Evolutionary conservation across 192 early-diverging fungal genomes (phyloP).

Genomic region (Chytriomyces sp.): DNA sequence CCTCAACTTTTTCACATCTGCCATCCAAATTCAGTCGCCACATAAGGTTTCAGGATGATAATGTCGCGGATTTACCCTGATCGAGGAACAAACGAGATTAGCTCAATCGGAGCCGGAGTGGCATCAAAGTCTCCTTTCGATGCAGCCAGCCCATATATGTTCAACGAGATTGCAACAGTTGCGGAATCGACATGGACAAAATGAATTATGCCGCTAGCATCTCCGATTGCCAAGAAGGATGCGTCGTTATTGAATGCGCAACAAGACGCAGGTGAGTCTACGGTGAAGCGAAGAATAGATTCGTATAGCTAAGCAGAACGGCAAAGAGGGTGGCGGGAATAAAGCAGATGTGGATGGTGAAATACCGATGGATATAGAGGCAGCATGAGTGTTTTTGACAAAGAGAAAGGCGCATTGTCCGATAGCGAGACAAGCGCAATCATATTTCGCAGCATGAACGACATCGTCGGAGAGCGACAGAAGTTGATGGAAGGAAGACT

Average conservation of each 20-base stretch:
- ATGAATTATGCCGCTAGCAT: slow-evolving; percentile 37
- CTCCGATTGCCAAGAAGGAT: slow-evolving; percentile 43
- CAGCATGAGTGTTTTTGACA: no score
- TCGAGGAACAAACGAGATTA: slow-evolving; percentile 5
- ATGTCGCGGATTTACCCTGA: no score
- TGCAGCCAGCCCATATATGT: not conserved
- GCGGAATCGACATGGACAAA: slow-evolving; percentile 42
- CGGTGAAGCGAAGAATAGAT: no score
- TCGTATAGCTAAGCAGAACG: no score
- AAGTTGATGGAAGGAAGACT: no score
- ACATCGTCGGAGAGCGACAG: no score
- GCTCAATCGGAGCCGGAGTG: slow-evolving; percentile 9
- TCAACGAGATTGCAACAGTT: slow-evolving; percentile 27
- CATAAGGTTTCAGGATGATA: not conserved
- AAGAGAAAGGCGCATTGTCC: no score
- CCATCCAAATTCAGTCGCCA: not conserved
- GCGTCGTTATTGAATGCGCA: slow-evolving; percentile 36
- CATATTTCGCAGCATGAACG: no score
- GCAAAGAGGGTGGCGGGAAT: no score
- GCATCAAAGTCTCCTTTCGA: slow-evolving; percentile 7
- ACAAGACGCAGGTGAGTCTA: not conserved
- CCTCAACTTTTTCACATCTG: slow-evolving; percentile 29
- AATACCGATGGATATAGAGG: no score
- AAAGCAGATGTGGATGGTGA: no score
- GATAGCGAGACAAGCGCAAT: no score